Base-by-base conservation (phyloP, 2,329 filamentous ascomycete species). In the Sclerotinia subarctica region DNA sequence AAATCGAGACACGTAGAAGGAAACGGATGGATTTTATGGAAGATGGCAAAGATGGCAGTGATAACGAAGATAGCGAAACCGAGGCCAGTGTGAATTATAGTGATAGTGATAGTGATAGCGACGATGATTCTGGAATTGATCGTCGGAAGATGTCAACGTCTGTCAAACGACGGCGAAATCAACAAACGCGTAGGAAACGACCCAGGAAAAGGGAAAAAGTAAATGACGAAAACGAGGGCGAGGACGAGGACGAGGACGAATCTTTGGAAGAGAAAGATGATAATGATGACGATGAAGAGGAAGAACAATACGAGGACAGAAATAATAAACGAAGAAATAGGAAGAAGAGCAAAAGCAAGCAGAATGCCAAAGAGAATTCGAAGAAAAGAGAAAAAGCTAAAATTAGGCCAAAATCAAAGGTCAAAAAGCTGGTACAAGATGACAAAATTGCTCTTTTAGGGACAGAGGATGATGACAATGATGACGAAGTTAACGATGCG, bases 371-470 rank as follows among this genome's bases (percentile, higher is more conserved):
- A 13, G 19, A 35, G 26, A 17, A 13, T 42, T 11, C 60, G 19
- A 64, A n/a, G 21, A 62, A 44, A 24, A 35, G 58, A 11, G 19
- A 6, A 24, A 53, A 38, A 15, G 42, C 26, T 19, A 52, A 38
- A 32, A 15, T 3, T 11, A 52, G 52, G 32, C n/a, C 35, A 44
- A 67, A 46, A 42, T 52, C n/a, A 19, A 59, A 57, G 26, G 6
- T 11, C 21, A 66, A 52, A 26, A 60, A 60, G 24, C 11, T 32
- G 6, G 21, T 17, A 21, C 32, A 64, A 42, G 64, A 62, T 53
- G 64, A 67, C 11, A 59, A 60, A 17, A 51, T 62, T 19, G 64
- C 29, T 26, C 44, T 67, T 8, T 6, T 67, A 44, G 64, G 7
- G 15, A 53, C 26, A 8, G 47, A 67, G 19, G 47, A 59, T 35